phyloP scores from a whole-genome alignment of 2,329 filamentous ascomycete species.

The Fusarium nanum region DNA sequence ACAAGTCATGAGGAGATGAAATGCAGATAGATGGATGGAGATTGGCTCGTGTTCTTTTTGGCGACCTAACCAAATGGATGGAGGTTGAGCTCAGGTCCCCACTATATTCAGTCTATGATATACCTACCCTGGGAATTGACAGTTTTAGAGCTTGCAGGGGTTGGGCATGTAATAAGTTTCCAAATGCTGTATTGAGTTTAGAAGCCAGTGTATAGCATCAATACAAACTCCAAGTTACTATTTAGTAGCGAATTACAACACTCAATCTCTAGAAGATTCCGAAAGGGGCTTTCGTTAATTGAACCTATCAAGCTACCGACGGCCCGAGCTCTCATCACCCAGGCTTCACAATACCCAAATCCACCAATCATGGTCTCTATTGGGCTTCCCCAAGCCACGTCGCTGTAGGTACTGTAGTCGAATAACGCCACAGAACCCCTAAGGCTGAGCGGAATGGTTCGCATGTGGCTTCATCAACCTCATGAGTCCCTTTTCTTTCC shows the following conservation, averaged over 20 bases:
- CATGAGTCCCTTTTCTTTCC: constrained; percentile 21
- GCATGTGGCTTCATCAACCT: constrained; percentile 35
- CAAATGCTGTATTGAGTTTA: background rate
- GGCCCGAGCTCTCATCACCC: constrained; percentile 32
- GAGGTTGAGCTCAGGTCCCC: constrained; percentile 7
- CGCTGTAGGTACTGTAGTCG: background rate
- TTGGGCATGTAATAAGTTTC: background rate
- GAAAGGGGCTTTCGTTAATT: constrained; percentile 18
- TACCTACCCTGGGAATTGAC: constrained; percentile 15
- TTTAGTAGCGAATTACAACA: background rate
- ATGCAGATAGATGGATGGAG: constrained; percentile 15
- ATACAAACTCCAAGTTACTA: background rate
- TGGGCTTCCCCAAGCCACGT: constrained; percentile 8
- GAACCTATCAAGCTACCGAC: constrained; percentile 14
- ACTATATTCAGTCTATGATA: constrained; percentile 25
- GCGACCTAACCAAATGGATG: background rate
- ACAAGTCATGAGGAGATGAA: constrained; percentile 34
- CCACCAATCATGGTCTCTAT: constrained; percentile 28
- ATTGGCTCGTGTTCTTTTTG: constrained; percentile 40
- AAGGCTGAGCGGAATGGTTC: constrained; percentile 33
- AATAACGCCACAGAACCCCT: constrained; percentile 23
- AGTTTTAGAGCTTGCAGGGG: constrained; percentile 1
- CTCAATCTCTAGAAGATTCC: background rate
- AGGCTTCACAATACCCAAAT: constrained; percentile 6
- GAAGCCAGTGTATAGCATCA: background rate